Evolutionary conservation across 345 rosid species (phyloP).

Genomic region (Hypericum androsaemum): DNA sequence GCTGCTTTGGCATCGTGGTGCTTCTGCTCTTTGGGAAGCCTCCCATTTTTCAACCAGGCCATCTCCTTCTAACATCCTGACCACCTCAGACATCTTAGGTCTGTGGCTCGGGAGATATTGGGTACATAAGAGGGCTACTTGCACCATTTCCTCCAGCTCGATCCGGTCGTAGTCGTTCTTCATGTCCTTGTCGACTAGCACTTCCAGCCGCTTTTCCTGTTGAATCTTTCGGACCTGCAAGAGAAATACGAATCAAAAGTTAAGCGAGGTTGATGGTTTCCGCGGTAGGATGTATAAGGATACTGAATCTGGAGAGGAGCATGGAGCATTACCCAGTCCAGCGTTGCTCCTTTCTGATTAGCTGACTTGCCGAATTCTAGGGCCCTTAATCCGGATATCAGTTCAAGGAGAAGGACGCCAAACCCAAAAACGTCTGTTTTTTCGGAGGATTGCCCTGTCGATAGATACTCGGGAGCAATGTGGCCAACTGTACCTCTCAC

Average conservation of each 20-base stretch:
- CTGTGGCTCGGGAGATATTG: constrained; percentile 71
- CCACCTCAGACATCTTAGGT: constrained; percentile 94
- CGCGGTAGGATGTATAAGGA: background rate
- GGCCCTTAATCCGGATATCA: constrained; percentile 76
- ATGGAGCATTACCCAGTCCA: constrained; percentile 65
- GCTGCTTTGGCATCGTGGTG: constrained; percentile 43
- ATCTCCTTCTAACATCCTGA: constrained; percentile 93
- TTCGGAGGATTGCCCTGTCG: constrained; percentile 90
- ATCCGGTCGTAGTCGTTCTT: constrained; percentile 54
- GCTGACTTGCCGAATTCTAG: constrained; percentile 73
- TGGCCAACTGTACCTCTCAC: constrained; percentile 97
- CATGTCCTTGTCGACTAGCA: constrained; percentile 79
- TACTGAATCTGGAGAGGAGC: background rate
- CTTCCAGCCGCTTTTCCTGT: constrained; percentile 78
- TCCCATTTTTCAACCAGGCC: constrained; percentile 96
- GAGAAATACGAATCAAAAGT: background rate
- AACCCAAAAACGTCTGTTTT: constrained; percentile 95
- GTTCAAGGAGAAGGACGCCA: constrained; percentile 77
- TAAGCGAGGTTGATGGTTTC: background rate
- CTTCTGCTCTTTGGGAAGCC: constrained; percentile 73
- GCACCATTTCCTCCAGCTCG: constrained; percentile 79
- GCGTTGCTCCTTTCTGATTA: constrained; percentile 78
- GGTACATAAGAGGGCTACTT: constrained; percentile 77
- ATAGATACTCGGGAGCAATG: constrained; percentile 90
- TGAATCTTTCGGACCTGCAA: constrained; percentile 77